Evolutionary conservation across 2,329 filamentous ascomycete species (phyloP).

Genomic region (Catunica adiposa): DNA sequence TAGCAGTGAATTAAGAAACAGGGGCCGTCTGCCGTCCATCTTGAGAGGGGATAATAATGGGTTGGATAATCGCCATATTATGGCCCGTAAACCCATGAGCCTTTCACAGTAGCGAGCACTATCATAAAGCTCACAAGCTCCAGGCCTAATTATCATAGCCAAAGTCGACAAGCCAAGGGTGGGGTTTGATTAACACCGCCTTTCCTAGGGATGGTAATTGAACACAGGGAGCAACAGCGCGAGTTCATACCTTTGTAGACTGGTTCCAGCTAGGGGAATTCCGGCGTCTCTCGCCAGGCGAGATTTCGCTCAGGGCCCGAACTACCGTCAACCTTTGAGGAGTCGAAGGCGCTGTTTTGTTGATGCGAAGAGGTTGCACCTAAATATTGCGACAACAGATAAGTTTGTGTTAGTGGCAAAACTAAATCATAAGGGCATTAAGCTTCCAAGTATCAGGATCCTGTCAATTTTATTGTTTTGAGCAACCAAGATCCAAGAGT

Average conservation of each 20-base stretch:
- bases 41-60: no score
- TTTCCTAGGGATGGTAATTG: conserved; percentile 15
- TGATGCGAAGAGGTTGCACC: conserved; percentile 66
- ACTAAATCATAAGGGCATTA: background rate
- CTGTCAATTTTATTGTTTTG: background rate
- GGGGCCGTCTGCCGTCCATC: background rate
- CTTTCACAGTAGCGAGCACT: background rate
- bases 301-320: conserved; percentile 76
- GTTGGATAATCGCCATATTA: no score
- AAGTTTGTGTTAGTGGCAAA: conserved; percentile 1
- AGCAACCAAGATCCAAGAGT: background rate
- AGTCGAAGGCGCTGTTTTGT: conserved; percentile 40
- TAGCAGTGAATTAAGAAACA: background rate
- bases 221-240: conserved; percentile 11
- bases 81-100: no score
- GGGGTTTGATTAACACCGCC: conserved; percentile 14
- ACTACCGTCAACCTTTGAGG: conserved; percentile 22
- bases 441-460: background rate
- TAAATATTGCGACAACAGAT: conserved; percentile 20
- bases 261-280: conserved; percentile 90
- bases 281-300: conserved; percentile 65
- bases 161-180: background rate
- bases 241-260: conserved; percentile 44
- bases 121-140: background rate
- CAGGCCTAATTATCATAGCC: background rate